These are phyloP conservation scores for Astrephomene gubernaculifera DNA, from an alignment of 139 green algal species.

Conservation along the genomic window DNA sequence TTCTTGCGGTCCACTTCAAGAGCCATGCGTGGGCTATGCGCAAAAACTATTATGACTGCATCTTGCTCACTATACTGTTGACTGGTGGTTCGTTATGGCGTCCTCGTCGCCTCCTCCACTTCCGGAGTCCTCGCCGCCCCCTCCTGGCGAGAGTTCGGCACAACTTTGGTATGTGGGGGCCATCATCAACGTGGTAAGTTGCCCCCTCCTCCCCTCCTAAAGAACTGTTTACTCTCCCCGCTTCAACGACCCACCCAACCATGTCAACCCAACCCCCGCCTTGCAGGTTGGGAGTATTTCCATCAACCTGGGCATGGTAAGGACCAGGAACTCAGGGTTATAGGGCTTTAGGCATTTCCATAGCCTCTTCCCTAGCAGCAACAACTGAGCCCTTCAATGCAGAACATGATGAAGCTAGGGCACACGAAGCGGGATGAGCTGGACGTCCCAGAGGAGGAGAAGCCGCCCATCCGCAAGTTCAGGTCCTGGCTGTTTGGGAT, in stretches of 20 bases:
- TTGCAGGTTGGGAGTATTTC: slow-evolving; percentile 78
- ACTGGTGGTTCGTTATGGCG: too few relatives aligned
- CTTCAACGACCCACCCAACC: not conserved
- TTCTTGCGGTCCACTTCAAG: too few relatives aligned
- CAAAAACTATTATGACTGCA: too few relatives aligned
- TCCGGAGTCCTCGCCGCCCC: not conserved
- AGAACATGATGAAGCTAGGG: slow-evolving; percentile 93
- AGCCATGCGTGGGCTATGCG: too few relatives aligned
- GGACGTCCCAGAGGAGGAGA: slow-evolving; percentile 48
- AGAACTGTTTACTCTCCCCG: not conserved
- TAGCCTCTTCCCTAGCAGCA: not conserved
- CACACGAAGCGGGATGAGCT: slow-evolving; percentile 74
- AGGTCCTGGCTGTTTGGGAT: slow-evolving; percentile 80
- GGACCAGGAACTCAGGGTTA: not conserved
- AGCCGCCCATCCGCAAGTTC: slow-evolving; percentile 50
- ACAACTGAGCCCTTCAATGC: not conserved
- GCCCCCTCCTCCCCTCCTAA: too few relatives aligned
- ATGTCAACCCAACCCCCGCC: not conserved
- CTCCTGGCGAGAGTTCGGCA: not conserved
- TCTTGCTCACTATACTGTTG: too few relatives aligned
- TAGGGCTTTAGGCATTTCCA: not conserved
- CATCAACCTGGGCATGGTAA: slow-evolving; percentile 84
- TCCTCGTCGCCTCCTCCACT: not conserved
- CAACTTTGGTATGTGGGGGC: slow-evolving; percentile 31
- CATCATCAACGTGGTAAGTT: slow-evolving; percentile 46